Conservation (phyloP, 805 yeast species). For the Millerozyma miso region DNA sequence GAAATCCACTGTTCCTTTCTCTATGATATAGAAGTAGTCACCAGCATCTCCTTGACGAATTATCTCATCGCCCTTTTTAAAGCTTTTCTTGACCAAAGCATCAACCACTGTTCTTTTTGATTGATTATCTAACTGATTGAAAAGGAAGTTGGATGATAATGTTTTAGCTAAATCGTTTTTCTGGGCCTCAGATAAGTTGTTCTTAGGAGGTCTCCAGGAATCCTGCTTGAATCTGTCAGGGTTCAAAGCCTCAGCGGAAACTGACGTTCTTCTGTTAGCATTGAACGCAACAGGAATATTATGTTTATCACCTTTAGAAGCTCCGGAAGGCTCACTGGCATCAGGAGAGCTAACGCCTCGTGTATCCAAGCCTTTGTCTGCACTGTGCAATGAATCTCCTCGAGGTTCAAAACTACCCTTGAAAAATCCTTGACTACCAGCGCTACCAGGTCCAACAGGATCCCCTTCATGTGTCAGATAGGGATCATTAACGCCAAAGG, state of each 20-base stretch:
- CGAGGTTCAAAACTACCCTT: conserved; percentile 22
- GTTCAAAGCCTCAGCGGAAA: conserved; percentile 82
- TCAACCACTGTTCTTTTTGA: conserved; percentile 72
- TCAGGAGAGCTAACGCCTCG: conserved; percentile 14
- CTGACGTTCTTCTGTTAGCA: conserved; percentile 83
- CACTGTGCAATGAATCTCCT: conserved; percentile 6
- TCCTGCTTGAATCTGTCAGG: conserved; percentile 65
- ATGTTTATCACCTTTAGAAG: conserved; percentile 6
- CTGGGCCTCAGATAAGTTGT: conserved; percentile 60
- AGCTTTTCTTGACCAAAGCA: conserved; percentile 75
- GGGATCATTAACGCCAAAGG: conserved; percentile 64
- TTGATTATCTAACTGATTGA: conserved; percentile 75
- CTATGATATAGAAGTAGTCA: conserved; percentile 85
- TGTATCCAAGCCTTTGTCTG: conserved; percentile 23
- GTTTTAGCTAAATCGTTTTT: conserved; percentile 62
- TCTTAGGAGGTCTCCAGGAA: conserved; percentile 70
- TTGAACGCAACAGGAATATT: conserved; percentile 60
- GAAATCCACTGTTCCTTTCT: conserved; percentile 79
- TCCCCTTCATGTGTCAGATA: conserved; percentile 39
- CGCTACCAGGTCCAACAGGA: conserved; percentile 6
- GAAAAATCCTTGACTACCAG: conserved; percentile 17
- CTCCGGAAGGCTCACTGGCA: conserved; percentile 6
- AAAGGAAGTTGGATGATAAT: conserved; percentile 78
- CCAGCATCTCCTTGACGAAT: conserved; percentile 94
- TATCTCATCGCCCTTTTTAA: conserved; percentile 56